Evolutionary conservation across 345 rosid species (phyloP).

Genomic region (Linum trigynum): DNA sequence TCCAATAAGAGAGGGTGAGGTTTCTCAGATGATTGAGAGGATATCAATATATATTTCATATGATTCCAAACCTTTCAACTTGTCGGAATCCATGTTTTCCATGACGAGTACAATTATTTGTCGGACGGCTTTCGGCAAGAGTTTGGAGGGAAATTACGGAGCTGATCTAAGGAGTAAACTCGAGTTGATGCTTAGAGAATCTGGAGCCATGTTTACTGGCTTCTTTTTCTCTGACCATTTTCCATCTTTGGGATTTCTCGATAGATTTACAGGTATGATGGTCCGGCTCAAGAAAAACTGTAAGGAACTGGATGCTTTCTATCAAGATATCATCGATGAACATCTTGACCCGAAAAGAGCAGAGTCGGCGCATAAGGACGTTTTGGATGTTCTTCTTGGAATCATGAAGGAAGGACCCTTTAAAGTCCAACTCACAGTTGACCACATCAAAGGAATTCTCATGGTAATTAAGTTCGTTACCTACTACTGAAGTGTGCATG

Average conservation of each 20-base stretch:
- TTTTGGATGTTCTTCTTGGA: background rate
- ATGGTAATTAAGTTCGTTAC: background rate
- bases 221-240: background rate
- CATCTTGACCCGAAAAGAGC: conserved; percentile 6
- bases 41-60: background rate
- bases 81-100: background rate
- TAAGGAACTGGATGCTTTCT: conserved; percentile 3
- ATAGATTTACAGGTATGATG: background rate
- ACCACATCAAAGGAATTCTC: background rate
- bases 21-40: background rate
- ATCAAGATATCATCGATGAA: conserved; percentile 11
- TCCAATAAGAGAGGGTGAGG: background rate
- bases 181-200: too few species aligned
- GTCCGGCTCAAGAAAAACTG: background rate
- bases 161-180: background rate
- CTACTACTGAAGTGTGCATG: too few species aligned
- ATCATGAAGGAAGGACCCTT: background rate
- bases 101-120: background rate
- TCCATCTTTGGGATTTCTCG: background rate
- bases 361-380: background rate
- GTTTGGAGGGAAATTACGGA: background rate
- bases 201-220: background rate
- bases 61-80: background rate
- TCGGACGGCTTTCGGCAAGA: background rate
- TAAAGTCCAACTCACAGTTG: background rate